Evolutionary conservation across 164 flowering plant species (phyloP), one percentile per base, ranked within the genome.

Genomic region (Tinospora cordifolia): DNA sequence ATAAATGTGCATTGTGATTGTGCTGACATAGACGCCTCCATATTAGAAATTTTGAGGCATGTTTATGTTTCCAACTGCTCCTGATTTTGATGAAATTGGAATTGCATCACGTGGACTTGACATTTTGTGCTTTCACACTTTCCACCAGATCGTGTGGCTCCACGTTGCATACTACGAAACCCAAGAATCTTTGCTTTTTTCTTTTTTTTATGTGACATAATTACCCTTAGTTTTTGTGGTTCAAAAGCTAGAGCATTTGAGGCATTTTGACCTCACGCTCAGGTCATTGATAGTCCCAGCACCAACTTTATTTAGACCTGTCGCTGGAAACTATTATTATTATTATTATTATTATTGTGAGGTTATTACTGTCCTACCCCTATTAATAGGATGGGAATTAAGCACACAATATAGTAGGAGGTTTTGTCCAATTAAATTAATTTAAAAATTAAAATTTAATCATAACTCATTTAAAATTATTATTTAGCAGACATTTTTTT

Each of bases 81-180:
- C 22, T 17, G 17, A n/a, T 15, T 51, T 51, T 54, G 60, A 21
- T 54, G 60, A 54, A 54, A 54, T 54, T 54, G n/a, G 24, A 1
- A 54, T 21, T 54, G 60, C n/a, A 22, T 15, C 60, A 54, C 60
- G 60, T 54, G 60, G 60, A 54, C 60, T 54, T 54, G 60, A 54
- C 60, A 6, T 54, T 19, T 54, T 54, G 24, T 54, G 59, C n/a
- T 54, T 54, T 54, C 60, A 54, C 60, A 54, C 60, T 9, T 54
- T 54, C 24, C 58, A 51, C 8, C 6, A 19, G 60, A 21, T 54
- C 60, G 25, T 54, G 60, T 54, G 60, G 60, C 60, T 21, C 36
- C 36, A 54, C 4, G 47, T 54, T 54, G 60, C 21, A 44, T 44
- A 11, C 14, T 44, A 9, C 14, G 10, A 44, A 44, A 44, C 9